Percentiles rank a stretch among this genome's conserved stretches.
Evolutionary conservation across 2,329 filamentous ascomycete genomes (phyloP).

Genomic region (Knoxdaviesia capensis): DNA sequence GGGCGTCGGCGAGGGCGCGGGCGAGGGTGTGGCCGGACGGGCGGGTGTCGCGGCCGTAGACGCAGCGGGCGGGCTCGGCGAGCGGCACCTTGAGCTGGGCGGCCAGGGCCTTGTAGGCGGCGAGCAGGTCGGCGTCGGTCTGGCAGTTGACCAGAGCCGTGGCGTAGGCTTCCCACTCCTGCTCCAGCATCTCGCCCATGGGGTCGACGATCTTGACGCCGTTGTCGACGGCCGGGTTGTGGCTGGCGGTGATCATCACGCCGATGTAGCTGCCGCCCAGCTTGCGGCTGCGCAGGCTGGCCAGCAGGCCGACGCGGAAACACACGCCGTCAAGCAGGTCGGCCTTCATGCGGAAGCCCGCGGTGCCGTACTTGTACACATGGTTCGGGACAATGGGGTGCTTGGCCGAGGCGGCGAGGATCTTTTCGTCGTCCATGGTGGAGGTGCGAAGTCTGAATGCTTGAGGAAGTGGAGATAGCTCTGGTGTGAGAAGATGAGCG

Average conservation of each 20-base stretch:
- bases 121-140: slow-evolving; percentile 51
- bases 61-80: slow-evolving; percentile 51
- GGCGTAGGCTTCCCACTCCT: slow-evolving; percentile 81
- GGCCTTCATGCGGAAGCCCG: slow-evolving; percentile 48
- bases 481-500: slow-evolving; percentile 4
- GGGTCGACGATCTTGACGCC: slow-evolving; percentile 93
- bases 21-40: slow-evolving; percentile 77
- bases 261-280: slow-evolving; percentile 81
- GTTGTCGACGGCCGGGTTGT: slow-evolving; percentile 80
- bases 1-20: slow-evolving; percentile 55
- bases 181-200: slow-evolving; percentile 93
- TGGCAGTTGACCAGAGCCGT: slow-evolving; percentile 76
- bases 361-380: slow-evolving; percentile 44
- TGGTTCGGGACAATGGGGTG: slow-evolving; percentile 36
- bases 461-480: background rate
- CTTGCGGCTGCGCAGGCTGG: slow-evolving; percentile 74
- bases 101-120: slow-evolving; percentile 58
- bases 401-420: slow-evolving; percentile 40
- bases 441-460: background rate
- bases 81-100: slow-evolving; percentile 58
- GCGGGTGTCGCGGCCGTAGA: slow-evolving; percentile 83
- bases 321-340: slow-evolving; percentile 80
- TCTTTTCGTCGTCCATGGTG: slow-evolving; percentile 30
- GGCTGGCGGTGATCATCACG: slow-evolving; percentile 88
- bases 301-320: slow-evolving; percentile 79